phyloP scores from a whole-genome alignment of 202 grass and related monocot species.

The Elaeis oleifera region DNA sequence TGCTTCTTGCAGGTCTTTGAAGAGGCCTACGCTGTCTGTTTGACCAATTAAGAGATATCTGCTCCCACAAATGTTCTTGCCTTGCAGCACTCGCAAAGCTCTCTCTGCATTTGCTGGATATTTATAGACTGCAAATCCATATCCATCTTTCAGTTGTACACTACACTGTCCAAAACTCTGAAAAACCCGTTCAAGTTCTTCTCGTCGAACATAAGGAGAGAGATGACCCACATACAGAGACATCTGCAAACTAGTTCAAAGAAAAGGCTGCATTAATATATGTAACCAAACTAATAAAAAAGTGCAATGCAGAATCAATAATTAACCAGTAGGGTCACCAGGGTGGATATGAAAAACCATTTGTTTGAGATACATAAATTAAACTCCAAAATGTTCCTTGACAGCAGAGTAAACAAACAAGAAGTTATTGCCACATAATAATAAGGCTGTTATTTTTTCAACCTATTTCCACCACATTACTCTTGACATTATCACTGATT shows the following conservation, averaged over 20 bases:
- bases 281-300: too few relatives aligned
- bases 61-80: slow-evolving; percentile 36
- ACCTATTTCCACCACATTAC: too few relatives aligned
- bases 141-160: slow-evolving; percentile 39
- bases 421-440: too few relatives aligned
- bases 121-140: slow-evolving; percentile 53
- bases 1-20: slow-evolving; percentile 25
- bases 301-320: too few relatives aligned
- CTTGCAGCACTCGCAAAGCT: slow-evolving; percentile 28
- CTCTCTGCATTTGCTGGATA: slow-evolving; percentile 33
- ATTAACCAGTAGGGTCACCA: too few relatives aligned
- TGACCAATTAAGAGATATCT: slow-evolving; percentile 53
- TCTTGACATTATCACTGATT: too few relatives aligned
- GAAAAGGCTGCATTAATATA: too few relatives aligned
- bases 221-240: slow-evolving; percentile 51
- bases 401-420: too few relatives aligned
- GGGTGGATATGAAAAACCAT: too few relatives aligned
- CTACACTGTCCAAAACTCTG: slow-evolving; percentile 44
- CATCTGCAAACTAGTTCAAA: slow-evolving; percentile 34
- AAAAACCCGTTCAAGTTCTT: slow-evolving; percentile 39
- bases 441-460: too few relatives aligned
- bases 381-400: too few relatives aligned
- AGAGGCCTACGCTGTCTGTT: slow-evolving; percentile 36
- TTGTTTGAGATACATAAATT: too few relatives aligned
- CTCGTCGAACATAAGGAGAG: slow-evolving; percentile 25